Conservation (phyloP, 257 asterid genomes). For the Solanum bulbocastanum region DNA sequence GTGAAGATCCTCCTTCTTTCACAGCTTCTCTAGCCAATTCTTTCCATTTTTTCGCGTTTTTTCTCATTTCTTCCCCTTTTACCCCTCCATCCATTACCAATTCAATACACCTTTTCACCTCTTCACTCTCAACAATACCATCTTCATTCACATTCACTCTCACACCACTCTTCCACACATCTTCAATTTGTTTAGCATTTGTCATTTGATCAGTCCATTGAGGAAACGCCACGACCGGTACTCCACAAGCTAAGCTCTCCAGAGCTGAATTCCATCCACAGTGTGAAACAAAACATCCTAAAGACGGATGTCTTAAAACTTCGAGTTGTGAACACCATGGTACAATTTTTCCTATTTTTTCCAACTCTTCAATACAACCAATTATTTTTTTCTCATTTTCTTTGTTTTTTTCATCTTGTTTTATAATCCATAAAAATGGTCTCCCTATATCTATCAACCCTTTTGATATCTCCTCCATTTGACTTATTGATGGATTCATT, state of each 20-base stretch:
- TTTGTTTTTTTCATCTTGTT: background rate
- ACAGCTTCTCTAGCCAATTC: conserved; percentile 11
- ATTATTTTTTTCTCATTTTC: background rate
- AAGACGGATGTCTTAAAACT: conserved; percentile 12
- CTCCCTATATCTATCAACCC: conserved; percentile 5
- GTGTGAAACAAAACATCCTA: conserved; percentile 28
- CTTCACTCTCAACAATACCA: conserved; percentile 9
- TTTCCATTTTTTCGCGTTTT: conserved; percentile 13
- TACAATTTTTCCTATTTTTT: conserved; percentile 16
- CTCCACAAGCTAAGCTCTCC: conserved; percentile 17
- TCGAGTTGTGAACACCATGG: conserved; percentile 30
- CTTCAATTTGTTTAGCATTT: conserved; percentile 14
- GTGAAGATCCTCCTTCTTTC: conserved; percentile 16
- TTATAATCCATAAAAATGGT: conserved; percentile 26
- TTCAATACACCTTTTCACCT: conserved; percentile 12
- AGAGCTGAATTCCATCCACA: conserved; percentile 33
- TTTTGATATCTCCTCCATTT: conserved; percentile 14
- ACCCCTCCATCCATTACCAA: conserved; percentile 8
- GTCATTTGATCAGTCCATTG: conserved; percentile 22
- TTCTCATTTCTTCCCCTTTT: background rate
- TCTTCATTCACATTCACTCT: conserved; percentile 6
- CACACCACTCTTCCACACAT: conserved; percentile 17
- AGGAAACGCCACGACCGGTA: conserved; percentile 21
- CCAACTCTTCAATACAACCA: conserved; percentile 8
- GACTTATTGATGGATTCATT: conserved; percentile 1